Base-by-base conservation (phyloP, 768 basidiomycete species). In the Russula foetens region DNA sequence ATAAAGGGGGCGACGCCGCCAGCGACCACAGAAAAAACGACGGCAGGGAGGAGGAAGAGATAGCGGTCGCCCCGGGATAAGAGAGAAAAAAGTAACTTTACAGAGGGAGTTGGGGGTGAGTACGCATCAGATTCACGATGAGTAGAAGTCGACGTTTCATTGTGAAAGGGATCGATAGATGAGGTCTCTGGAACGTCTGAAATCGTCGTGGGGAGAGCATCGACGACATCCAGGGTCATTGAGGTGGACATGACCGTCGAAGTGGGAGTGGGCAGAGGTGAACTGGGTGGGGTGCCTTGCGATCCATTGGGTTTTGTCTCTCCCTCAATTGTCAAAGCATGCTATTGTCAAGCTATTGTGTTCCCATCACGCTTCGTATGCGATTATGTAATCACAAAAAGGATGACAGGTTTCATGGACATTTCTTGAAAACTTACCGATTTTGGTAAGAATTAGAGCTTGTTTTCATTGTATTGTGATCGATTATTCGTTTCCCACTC, bases 1-100 rank as follows among this genome's bases (percentile, higher is more conserved):
- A 94, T 93, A 77, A 87, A 88, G 1, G 92, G 91, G 0, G 86
- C 88, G 56, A 91, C 78, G 33, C 84, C 82, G 39, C 89, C 88
- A 3, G 85, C 79, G 52, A 79, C 74, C 46, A 86, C 57, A 21
- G 91, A 86, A 14, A 84, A 76, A 55, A 79, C 8, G 59, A 84
- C 61, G 6, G 86, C 89, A 4, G 92, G 92, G 24, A 83, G 50
- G 62, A 91, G 75, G 65, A 88, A 76, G 28, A 77, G 60, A 54
- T 84, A 69, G 67, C 79, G 68, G 64, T 89, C 84, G 52, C 79
- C 76, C 12, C 76, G 74, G 1, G 84, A 75, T 63, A 86, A 75
- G 67, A 85, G 79, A 11, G 83, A 81, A 69, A 89, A 92, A 56
- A 92, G 80, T 7, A 86, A 77, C 45, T 77, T 75, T 63, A 88